Percentiles rank a stretch among this genome's conserved stretches.
Evolutionary conservation across 1,284 basidiomycete species (phyloP).

Genomic region (Volvariella surrecta): DNA sequence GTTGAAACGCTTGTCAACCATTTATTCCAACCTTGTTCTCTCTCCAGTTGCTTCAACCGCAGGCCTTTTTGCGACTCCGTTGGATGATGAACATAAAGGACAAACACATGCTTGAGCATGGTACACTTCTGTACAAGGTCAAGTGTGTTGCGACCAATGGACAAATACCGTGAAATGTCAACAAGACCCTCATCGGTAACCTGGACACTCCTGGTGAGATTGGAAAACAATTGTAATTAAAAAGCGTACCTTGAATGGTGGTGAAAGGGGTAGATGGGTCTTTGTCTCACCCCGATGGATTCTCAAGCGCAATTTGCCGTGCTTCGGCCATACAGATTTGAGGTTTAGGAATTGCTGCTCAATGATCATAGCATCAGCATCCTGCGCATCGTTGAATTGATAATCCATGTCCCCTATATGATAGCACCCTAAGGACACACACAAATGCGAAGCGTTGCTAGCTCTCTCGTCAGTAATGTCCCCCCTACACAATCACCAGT

Average conservation of each 20-base stretch:
- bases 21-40: conserved; percentile 27
- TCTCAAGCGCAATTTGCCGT: conserved; percentile 19
- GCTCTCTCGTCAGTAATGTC: no score
- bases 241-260: conserved; percentile 25
- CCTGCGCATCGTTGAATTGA: neutral
- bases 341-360: conserved; percentile 15
- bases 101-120: conserved; percentile 26
- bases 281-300: conserved; percentile 16
- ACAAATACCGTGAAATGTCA: conserved; percentile 29
- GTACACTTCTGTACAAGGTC: conserved; percentile 24
- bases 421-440: conserved; percentile 7
- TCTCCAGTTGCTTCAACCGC: conserved; percentile 17
- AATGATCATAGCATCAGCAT: conserved; percentile 10
- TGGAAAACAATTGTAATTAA: neutral
- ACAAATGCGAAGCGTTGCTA: neutral
- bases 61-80: conserved; percentile 26
- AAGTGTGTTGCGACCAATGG: conserved; percentile 24
- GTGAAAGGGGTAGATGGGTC: conserved; percentile 21
- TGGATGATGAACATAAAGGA: conserved; percentile 31
- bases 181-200: conserved; percentile 29
- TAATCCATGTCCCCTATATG: neutral
- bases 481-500: no score
- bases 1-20: conserved; percentile 19
- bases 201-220: conserved; percentile 15
- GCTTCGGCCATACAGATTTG: conserved; percentile 22